Evolutionary conservation across 345 rosid species (phyloP).

Genomic region (Sisymbrium irio): DNA sequence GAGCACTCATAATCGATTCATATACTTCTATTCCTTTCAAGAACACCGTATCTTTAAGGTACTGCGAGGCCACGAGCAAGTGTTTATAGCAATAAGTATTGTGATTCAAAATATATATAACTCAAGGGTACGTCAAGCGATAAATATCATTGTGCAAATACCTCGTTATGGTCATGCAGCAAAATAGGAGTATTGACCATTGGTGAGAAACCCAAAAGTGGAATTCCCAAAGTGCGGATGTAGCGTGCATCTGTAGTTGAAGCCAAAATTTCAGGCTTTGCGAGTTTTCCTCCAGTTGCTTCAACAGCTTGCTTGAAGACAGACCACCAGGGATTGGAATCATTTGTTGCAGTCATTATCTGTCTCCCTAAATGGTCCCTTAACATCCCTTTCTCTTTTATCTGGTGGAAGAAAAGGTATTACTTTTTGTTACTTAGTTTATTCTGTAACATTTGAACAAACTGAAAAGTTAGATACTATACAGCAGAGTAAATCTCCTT

Average conservation of each 20-base stretch:
- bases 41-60: constrained; percentile 64
- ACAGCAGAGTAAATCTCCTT: too few species aligned
- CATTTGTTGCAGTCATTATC: constrained; percentile 60
- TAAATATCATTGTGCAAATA: constrained; percentile 19
- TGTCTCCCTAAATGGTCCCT: constrained; percentile 63
- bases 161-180: constrained; percentile 94
- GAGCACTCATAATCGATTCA: constrained; percentile 60
- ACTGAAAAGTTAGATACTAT: too few species aligned
- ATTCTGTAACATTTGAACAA: too few species aligned
- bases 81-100: background rate
- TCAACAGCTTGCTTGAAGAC: constrained; percentile 65
- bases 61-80: constrained; percentile 39
- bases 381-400: constrained; percentile 55
- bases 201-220: constrained; percentile 82
- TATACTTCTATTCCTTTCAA: constrained; percentile 78
- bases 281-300: constrained; percentile 75
- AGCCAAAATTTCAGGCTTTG: constrained; percentile 77
- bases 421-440: too few species aligned
- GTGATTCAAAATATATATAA: background rate
- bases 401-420: constrained; percentile 38
- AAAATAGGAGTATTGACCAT: constrained; percentile 78
- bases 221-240: constrained; percentile 65
- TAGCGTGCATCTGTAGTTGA: constrained; percentile 90
- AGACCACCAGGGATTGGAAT: constrained; percentile 89
- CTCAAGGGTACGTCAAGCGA: background rate